Evolutionary conservation across 768 basidiomycete species (phyloP).

Genomic region (Phylloporus sp.): DNA sequence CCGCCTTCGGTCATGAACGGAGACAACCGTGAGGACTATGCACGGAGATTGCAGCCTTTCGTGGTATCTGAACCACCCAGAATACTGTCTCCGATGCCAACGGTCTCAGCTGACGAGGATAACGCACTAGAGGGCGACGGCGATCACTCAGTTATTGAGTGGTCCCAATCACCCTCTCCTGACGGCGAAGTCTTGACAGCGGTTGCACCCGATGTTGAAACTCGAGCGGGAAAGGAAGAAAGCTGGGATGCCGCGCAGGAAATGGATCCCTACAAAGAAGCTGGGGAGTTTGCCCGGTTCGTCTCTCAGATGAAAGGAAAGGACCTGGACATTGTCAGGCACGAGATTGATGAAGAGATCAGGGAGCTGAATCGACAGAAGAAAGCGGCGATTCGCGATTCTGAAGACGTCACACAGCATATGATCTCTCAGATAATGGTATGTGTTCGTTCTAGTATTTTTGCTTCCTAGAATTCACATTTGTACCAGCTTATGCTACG

Average conservation of each 20-base stretch:
- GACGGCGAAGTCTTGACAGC: background rate
- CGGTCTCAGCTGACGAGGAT: background rate
- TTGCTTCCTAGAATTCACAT: constrained; percentile 4
- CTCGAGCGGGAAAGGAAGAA: constrained; percentile 30
- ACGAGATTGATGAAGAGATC: constrained; percentile 93
- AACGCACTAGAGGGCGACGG: constrained; percentile 14
- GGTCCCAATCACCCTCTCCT: constrained; percentile 42
- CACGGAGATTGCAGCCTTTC: background rate
- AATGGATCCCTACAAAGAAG: constrained; percentile 75
- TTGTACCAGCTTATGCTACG: constrained; percentile 72
- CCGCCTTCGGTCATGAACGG: constrained; percentile 15
- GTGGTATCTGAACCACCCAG: constrained; percentile 5
- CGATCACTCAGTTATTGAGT: constrained; percentile 28
- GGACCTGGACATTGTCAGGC: constrained; percentile 73
- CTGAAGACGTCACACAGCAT: constrained; percentile 92
- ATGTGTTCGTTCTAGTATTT: constrained; percentile 12
- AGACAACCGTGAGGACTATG: constrained; percentile 7
- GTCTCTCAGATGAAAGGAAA: constrained; percentile 87
- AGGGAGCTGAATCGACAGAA: constrained; percentile 72
- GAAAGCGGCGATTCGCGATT: constrained; percentile 88
- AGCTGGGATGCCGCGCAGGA: constrained; percentile 85
- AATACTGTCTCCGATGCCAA: constrained; percentile 11
- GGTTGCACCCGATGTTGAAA: constrained; percentile 15
- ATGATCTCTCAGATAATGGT: constrained; percentile 88
- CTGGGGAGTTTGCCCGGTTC: constrained; percentile 89